Percentiles rank a stretch among this genome's conserved stretches.
Evolutionary conservation across 2,329 filamentous ascomycete species (phyloP).

Genomic region (Pseudocercospora macadamiae): DNA sequence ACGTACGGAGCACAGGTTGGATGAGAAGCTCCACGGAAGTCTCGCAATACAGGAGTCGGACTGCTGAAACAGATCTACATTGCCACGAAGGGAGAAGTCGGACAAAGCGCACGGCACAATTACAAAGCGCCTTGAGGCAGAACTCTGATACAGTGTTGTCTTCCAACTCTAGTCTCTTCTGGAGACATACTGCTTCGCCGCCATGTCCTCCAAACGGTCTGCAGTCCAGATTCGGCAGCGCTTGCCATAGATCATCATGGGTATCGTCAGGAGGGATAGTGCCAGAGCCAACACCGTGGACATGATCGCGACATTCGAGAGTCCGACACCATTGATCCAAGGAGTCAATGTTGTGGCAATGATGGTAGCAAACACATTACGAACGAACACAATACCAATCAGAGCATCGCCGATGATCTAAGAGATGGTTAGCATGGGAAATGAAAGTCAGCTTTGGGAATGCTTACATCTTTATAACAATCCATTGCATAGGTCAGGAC

Average conservation of each 20-base stretch:
- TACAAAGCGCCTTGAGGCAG: too few relatives aligned
- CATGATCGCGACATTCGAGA: slow-evolving; percentile 22
- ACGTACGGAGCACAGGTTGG: background rate
- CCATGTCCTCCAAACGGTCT: slow-evolving; percentile 3
- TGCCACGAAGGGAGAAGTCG: too few relatives aligned
- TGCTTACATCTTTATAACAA: slow-evolving; percentile 22
- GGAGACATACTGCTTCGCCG: slow-evolving; percentile 8
- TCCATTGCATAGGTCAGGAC: slow-evolving; percentile 28
- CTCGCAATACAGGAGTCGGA: too few relatives aligned
- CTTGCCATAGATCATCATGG: slow-evolving; percentile 21
- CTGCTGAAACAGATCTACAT: too few relatives aligned
- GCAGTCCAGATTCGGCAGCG: slow-evolving; percentile 9
- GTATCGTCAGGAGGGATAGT: slow-evolving; percentile 7
- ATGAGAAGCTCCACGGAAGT: too few relatives aligned
- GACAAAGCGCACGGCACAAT: too few relatives aligned
- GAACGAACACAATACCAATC: slow-evolving; percentile 18
- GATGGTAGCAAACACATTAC: slow-evolving; percentile 25
- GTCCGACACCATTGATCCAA: slow-evolving; percentile 20
- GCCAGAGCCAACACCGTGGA: slow-evolving; percentile 2
- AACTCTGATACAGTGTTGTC: too few relatives aligned
- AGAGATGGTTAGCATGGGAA: background rate
- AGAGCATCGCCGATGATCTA: slow-evolving; percentile 20
- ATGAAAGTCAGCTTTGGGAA: slow-evolving; percentile 26
- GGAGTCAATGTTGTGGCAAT: slow-evolving; percentile 22
- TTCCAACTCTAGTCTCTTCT: background rate